Base-by-base conservation (phyloP, 2,329 filamentous ascomycete genomes). In the Pseudogymnoascus sp. region DNA sequence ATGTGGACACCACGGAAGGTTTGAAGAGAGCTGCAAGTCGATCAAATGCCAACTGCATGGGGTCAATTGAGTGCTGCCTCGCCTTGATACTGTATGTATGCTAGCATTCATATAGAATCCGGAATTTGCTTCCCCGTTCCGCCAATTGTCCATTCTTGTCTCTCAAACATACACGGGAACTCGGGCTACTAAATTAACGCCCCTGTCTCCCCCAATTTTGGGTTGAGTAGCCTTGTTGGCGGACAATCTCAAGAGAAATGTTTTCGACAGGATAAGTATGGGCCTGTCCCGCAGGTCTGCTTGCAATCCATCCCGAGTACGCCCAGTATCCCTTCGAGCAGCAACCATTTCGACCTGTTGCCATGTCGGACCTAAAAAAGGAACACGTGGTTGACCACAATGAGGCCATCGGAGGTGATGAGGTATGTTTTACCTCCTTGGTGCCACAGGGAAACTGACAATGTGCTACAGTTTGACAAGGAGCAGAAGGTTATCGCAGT, bases 401-500 rank as follows among this genome's bases (percentile, higher is more conserved):
- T 5, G 41, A 52, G 8, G 30, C n/a, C 8, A 52, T 52, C 7
- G 23, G 41, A 3, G 41, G 12, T 12, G n/a, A 52, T 8, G 41
- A 18, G 12, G 41, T 52, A 28, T 30, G 41, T 30, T 23, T 12
- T 30, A 52, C 15, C 10, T 41, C 7, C 13, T 18, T 3, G 5
- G 15, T 2, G n/a, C 23, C 9, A 15, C 3, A 18, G n/a, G 8
- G 4, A 30, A 30, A 15, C 23, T 52, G 30, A 52, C 41, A 30
- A 23, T 9, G 4, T 30, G 3, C 30, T 18, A 52, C 13, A 52
- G 41, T 52, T 30, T 7, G 41, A 52, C n/a, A 52, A 30, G 41
- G 41, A 52, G 8, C 41, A 52, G 23, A 52, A 30, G 23, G 57
- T 61, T n/a, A 57, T 57, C 6, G 67, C 73, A 60, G 69, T 75